These are phyloP conservation scores for Pichia norvegensis DNA, from an alignment of 1,139 yeast species.

Conservation along the genomic window DNA sequence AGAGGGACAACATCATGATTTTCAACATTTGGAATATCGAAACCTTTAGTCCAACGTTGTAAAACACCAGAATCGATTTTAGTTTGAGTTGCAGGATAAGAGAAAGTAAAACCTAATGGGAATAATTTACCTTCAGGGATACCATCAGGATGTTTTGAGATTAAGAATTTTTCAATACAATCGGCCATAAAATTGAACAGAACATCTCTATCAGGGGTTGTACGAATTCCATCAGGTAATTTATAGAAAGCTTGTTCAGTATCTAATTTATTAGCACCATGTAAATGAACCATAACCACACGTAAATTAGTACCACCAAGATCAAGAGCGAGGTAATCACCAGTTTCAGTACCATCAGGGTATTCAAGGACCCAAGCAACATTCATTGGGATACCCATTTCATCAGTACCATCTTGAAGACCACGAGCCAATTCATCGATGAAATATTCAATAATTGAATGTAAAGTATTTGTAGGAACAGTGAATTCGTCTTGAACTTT, in stretches of 20 bases:
- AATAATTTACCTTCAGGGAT: conserved; percentile 36
- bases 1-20: conserved; percentile 92
- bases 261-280: conserved; percentile 74
- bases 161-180: conserved; percentile 57
- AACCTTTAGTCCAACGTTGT: conserved; percentile 99
- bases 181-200: conserved; percentile 86
- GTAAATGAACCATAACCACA: conserved; percentile 78
- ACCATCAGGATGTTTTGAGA: conserved; percentile 63
- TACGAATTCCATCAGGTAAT: conserved; percentile 71
- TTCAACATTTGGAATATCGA: conserved; percentile 89
- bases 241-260: conserved; percentile 78
- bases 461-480: conserved; percentile 20
- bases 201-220: conserved; percentile 62
- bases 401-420: conserved; percentile 26
- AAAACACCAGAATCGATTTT: conserved; percentile 80
- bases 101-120: conserved; percentile 93
- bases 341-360: conserved; percentile 89
- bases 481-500: conserved; percentile 18
- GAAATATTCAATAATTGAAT: conserved; percentile 22
- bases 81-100: conserved; percentile 86
- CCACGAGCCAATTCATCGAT: conserved; percentile 26
- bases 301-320: conserved; percentile 95
- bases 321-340: conserved; percentile 89
- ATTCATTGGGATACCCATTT: conserved; percentile 28
- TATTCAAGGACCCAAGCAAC: conserved; percentile 60